These are phyloP conservation scores for Ceratonia siliqua DNA, from an alignment of 306 rosid genomes.

Conservation along the genomic window DNA sequence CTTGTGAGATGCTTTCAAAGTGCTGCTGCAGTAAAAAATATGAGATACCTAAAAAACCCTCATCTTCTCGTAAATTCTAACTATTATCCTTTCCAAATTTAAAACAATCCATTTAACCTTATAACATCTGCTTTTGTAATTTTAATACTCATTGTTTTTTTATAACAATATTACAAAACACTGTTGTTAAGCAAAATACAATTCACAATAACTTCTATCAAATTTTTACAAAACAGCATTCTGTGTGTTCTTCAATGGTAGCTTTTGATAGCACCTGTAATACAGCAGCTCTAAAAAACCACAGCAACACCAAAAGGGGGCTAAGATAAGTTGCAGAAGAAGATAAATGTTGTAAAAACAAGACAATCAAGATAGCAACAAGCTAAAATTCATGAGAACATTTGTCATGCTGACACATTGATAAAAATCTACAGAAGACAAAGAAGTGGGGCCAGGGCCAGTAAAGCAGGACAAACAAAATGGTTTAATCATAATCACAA, in stretches of 20 bases:
- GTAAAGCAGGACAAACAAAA: constrained; percentile 1
- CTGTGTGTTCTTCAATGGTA: neutral
- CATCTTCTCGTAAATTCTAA: neutral
- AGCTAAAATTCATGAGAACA: constrained; percentile 2
- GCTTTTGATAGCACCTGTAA: neutral
- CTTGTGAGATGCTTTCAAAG: neutral
- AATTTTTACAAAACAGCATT: neutral
- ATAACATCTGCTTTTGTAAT: neutral
- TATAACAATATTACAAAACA: neutral
- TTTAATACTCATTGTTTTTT: neutral
- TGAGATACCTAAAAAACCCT: neutral
- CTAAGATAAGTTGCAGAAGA: neutral
- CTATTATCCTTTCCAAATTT: neutral
- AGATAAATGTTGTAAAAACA: neutral
- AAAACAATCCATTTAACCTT: neutral
- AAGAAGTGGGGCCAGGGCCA: neutral
- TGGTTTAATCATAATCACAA: neutral
- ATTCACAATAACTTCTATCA: neutral
- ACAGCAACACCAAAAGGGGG: neutral
- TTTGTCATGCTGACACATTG: neutral
- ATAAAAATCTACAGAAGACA: neutral
- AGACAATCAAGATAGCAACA: constrained; percentile 12
- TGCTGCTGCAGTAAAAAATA: neutral
- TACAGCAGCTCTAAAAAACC: neutral
- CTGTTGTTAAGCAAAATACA: neutral